Conservation (phyloP, 2,329 filamentous ascomycete species). For the Fusarium tjaetaba region DNA sequence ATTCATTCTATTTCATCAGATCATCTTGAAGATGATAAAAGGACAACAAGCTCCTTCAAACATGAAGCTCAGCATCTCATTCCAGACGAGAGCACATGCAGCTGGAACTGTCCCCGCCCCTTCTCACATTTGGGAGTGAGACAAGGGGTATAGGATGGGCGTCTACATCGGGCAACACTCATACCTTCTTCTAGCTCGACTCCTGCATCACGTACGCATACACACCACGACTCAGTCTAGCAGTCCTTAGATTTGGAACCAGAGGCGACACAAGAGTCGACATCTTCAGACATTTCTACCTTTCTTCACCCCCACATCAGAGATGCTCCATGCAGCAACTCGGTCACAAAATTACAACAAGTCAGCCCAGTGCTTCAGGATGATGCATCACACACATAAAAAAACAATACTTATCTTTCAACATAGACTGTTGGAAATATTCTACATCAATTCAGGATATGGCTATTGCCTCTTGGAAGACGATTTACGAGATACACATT, state of each 20-base stretch:
- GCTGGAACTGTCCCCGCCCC: neutral
- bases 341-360: neutral
- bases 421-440: neutral
- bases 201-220: neutral
- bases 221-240: neutral
- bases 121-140: neutral
- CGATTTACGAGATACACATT: neutral
- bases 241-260: neutral
- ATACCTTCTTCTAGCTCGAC: neutral
- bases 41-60: neutral
- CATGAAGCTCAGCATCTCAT: neutral
- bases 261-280: neutral
- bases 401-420: no score
- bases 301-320: neutral
- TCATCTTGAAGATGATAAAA: neutral
- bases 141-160: neutral
- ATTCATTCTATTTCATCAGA: neutral
- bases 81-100: neutral
- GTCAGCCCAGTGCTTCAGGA: neutral
- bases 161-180: neutral
- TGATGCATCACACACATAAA: rapidly evolving
- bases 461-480: no score
- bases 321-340: neutral
- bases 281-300: neutral
- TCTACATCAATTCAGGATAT: no score